Evolutionary conservation across 2,329 filamentous ascomycete species (phyloP), one percentile per base, ranked within the genome.

Genomic region (Phyllosticta citribraziliensis): DNA sequence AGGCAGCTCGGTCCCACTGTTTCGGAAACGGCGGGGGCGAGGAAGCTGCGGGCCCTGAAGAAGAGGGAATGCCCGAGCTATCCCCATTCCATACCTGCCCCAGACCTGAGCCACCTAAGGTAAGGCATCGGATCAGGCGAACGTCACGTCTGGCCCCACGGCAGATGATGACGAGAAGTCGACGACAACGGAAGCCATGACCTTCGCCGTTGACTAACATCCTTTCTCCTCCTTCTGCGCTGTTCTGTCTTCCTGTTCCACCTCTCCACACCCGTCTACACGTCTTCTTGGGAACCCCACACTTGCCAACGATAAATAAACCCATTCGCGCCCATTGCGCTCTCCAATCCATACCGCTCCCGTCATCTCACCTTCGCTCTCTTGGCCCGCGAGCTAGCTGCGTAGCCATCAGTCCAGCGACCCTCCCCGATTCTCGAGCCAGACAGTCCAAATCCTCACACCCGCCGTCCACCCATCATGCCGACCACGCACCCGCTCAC

Each of bases 401-500:
- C 27, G 6, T 8, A 30, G 27, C 27, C 5, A 30, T 10, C 27
- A 30, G 27, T 30, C 5, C 27, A 4, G 9, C 27, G 6, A 10
- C 27, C 27, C 27, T 30, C 27, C 27, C 27, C 27, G 27, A 30
- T 10, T 10, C 27, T 8, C 27, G 27, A 30, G 27, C 27, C 27
- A 30, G 22, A 22, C 22, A 22, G 22, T 22, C 22, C 22, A 22
- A 9, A 35, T 22, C 33, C 33, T 50, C 10, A n/a, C 24, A 33
- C 12, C 24, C 10, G 25, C 3, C 53, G 3, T 27, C 24, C 54
- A 27, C 1, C 54, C 19, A 52, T 17, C 20, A 60, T 60, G 58
- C 58, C 58, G 17, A 50, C 52, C 14, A 47, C 52, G 33, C 60
- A 27, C 30, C 35, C 58, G 40, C 69, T 75, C 30, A 73, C 69